These are phyloP conservation scores for Bimuria novae-zelandiae DNA, from an alignment of 2,329 filamentous ascomycete genomes.

Conservation along the genomic window DNA sequence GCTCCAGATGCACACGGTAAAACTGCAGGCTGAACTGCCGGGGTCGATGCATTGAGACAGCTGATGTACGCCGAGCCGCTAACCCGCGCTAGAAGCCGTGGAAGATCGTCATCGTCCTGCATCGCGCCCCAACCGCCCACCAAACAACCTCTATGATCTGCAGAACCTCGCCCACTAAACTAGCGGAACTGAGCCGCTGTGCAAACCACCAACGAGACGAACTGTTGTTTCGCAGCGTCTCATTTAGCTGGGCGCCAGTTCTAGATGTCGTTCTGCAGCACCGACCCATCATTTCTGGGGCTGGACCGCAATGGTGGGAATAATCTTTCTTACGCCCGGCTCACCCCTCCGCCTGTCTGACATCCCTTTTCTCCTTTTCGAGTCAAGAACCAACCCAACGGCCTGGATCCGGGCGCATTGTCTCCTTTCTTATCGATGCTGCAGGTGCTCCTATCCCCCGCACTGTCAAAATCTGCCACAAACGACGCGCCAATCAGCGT, in stretches of 20 bases:
- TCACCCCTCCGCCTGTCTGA: slow-evolving; percentile 6
- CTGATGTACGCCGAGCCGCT: neutral
- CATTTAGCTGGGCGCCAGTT: neutral
- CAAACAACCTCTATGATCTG: no score
- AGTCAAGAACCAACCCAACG: slow-evolving; percentile 15
- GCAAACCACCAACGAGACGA: no score
- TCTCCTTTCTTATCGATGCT: slow-evolving; percentile 10
- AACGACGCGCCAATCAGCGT: no score
- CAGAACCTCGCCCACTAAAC: no score
- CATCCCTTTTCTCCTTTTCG: slow-evolving; percentile 10
- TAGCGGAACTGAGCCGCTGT: neutral
- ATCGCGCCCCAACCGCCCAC: neutral
- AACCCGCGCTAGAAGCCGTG: slow-evolving; percentile 4
- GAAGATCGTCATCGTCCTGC: slow-evolving; percentile 9
- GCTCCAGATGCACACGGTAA: no score
- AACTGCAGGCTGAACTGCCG: neutral
- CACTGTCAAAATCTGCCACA: no score
- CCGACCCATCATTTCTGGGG: neutral
- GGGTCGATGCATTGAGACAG: neutral
- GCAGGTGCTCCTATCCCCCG: neutral
- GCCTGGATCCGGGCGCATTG: slow-evolving; percentile 17
- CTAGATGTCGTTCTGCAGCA: neutral
- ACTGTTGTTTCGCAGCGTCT: neutral
- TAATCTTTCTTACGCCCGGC: slow-evolving; percentile 12
- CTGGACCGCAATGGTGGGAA: slow-evolving; percentile 17